phyloP scores from a whole-genome alignment of 441 rosid genomes.

The Erodium moschatum region DNA sequence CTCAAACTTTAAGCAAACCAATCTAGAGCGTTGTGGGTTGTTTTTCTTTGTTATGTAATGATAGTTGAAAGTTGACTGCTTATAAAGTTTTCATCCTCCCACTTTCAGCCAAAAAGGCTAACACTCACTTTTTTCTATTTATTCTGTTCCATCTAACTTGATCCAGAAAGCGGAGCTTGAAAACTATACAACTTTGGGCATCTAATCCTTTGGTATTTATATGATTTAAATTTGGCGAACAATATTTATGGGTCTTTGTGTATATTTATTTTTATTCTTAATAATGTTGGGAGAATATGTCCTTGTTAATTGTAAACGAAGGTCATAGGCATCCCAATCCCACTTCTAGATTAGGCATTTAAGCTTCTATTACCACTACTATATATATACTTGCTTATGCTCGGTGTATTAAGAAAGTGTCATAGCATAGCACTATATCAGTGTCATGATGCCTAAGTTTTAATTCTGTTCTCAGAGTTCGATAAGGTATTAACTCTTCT shows the following conservation, averaged over 20 bases:
- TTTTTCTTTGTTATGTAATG: neutral
- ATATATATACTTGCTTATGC: neutral
- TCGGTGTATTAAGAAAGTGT: neutral
- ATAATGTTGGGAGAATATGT: conserved; percentile 5
- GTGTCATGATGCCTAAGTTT: neutral
- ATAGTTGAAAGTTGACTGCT: conserved; percentile 1
- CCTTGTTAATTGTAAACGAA: neutral
- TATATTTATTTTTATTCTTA: conserved; percentile 1
- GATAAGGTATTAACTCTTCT: neutral
- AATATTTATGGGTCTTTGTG: neutral
- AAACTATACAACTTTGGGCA: conserved; percentile 1
- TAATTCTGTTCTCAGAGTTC: neutral
- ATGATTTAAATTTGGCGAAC: neutral
- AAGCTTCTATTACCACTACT: neutral
- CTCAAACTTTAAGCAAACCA: neutral
- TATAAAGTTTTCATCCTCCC: neutral
- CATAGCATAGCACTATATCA: conserved; percentile 2
- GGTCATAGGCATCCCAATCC: neutral
- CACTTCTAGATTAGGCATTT: neutral
- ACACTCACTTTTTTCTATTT: neutral
- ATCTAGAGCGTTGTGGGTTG: neutral
- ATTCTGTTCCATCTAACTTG: neutral
- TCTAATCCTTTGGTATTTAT: neutral
- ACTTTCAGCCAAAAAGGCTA: neutral
- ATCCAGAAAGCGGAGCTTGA: neutral